Percentiles rank a stretch among this genome's conserved stretches.
These are phyloP conservation scores for Wallacemonas sp. DNA, from an alignment of 208 protist species.

Conservation along the genomic window DNA sequence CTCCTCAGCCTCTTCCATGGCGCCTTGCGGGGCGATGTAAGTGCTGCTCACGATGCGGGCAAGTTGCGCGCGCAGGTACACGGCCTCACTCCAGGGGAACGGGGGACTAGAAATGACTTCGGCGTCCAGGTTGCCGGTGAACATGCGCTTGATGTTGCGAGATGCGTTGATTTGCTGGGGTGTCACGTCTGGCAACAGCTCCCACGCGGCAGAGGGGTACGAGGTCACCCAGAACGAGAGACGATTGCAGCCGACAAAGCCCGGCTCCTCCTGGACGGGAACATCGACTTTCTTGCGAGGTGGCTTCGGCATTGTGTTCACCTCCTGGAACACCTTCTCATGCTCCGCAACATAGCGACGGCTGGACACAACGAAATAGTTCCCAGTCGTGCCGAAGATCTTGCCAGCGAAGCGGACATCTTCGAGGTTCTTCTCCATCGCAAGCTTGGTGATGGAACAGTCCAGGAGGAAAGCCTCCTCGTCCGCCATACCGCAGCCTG, in stretches of 20 bases:
- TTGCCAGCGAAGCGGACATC: conserved; percentile 92
- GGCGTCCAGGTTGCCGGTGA: conserved; percentile 90
- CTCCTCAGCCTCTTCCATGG: conserved; percentile 82
- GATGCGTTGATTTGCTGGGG: conserved; percentile 92
- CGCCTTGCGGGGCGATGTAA: conserved; percentile 85
- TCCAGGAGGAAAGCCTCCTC: conserved; percentile 89
- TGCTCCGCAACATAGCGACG: conserved; percentile 67
- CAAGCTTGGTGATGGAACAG: conserved; percentile 87
- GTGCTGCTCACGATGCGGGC: conserved; percentile 91
- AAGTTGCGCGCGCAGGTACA: conserved; percentile 94
- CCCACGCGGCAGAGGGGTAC: conserved; percentile 73
- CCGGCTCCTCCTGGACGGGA: conserved; percentile 80
- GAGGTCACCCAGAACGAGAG: conserved; percentile 92
- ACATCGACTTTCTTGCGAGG: conserved; percentile 82
- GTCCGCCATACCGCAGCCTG: conserved; percentile 75
- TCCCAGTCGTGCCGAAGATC: conserved; percentile 77
- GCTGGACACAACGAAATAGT: conserved; percentile 88
- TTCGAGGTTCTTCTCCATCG: conserved; percentile 81
- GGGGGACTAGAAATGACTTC: conserved; percentile 79
- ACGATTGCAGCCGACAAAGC: conserved; percentile 84
- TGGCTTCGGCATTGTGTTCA: conserved; percentile 89
- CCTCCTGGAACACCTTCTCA: conserved; percentile 84
- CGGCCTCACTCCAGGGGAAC: conserved; percentile 92
- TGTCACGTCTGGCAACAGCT: conserved; percentile 90
- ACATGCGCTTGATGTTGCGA: conserved; percentile 82